phyloP scores from a whole-genome alignment of 2,329 filamentous ascomycete species.

The Aspergillus niger region DNA sequence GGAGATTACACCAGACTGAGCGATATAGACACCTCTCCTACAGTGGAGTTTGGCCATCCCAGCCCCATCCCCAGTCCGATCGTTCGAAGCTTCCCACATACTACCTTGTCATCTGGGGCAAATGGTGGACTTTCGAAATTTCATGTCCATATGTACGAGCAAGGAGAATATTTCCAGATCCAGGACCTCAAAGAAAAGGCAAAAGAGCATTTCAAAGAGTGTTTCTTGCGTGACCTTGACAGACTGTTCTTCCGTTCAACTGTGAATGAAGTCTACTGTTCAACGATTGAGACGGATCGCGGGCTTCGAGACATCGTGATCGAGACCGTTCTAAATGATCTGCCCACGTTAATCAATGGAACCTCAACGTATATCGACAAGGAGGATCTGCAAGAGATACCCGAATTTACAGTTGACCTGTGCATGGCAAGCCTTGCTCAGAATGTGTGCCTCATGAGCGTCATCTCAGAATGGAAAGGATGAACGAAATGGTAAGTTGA shows the following conservation, averaged over 20 bases:
- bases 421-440: not conserved
- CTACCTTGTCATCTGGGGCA: not conserved
- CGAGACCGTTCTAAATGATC: not conserved
- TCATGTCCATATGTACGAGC: not conserved
- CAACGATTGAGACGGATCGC: not conserved
- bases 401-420: not conserved
- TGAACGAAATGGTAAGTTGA: no score
- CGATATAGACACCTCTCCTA: not conserved
- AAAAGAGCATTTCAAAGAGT: not conserved
- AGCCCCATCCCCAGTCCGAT: not conserved
- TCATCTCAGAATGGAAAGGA: no score
- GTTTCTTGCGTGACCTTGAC: not conserved
- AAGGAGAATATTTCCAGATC: constrained; percentile 4
- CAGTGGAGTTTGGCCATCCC: not conserved
- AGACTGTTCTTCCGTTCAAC: not conserved
- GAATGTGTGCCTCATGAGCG: not conserved
- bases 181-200: not conserved
- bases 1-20: not conserved
- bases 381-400: not conserved
- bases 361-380: not conserved
- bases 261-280: not conserved
- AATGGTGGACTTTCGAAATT: not conserved
- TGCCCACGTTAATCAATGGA: not conserved
- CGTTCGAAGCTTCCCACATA: not conserved
- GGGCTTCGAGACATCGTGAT: not conserved